Evolutionary conservation across 2,329 filamentous ascomycete genomes (phyloP), one percentile per base, ranked within the genome.

Genomic region (Cladobotryum mycophilum): DNA sequence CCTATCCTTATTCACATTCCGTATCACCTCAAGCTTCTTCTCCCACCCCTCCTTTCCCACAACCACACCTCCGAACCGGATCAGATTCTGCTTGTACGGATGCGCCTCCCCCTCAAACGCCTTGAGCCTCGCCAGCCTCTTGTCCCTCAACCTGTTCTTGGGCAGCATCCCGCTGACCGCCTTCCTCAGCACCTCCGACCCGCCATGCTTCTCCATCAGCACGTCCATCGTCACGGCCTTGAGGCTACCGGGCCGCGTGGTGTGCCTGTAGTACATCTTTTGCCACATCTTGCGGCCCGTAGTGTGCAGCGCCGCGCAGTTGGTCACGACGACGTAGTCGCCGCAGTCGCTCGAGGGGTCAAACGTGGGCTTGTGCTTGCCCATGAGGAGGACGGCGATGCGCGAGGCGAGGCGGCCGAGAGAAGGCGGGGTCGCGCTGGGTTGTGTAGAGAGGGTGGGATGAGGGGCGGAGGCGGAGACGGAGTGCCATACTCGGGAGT

Each of bases 291-390:
- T 99, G 68, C 88, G 88, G 59, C 93, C 93, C 7, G 93, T 97
- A 1, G 84, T 86, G 73, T 91, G 84, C 45, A 99, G 77, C 44
- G 92, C 84, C 38, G 86, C 81, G 76, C 93, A 97, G 68, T 90
- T 85, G 36, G 89, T 89, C 47, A 93, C 91, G 1, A 99, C 92
- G 12, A 99, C 91, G 70, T 99, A 99, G 81, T 99, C 93, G 61
- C 93, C 93, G 78, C 93, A 97, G 78, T 99, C 93, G 55, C 91
- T 96, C 18, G 90, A 96, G 1, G 93, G 93, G 72, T 97, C 89
- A 75, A 84, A 99, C 70, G 93, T 96, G 18, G 93, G 93, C 75
- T 99, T 99, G 80, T 99, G 87, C 78, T 99, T 99, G 73, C 93
- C 93, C 91, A 97, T 96, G 47, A 96, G 82, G 54, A 89, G 78